Percentiles rank a stretch among this genome's conserved stretches.
phyloP scores from a whole-genome alignment of 805 yeast genomes.

The Myxozyma neglecta region DNA sequence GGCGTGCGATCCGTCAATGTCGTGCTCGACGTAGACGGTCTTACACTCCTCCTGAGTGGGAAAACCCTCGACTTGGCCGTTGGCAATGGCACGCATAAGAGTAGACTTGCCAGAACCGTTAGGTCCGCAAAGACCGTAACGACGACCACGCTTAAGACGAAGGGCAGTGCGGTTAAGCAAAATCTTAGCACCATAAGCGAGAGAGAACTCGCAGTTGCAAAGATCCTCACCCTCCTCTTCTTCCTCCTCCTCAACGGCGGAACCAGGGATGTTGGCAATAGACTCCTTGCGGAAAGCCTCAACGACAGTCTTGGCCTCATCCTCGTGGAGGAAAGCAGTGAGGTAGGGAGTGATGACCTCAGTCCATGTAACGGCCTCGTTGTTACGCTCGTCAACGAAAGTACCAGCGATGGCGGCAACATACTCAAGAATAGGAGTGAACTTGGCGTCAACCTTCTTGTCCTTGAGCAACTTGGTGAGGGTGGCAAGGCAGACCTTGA shows the following conservation, averaged over 20 bases:
- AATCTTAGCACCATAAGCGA: conserved; percentile 99
- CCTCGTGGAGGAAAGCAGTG: conserved; percentile 93
- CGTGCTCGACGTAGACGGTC: conserved; percentile 99
- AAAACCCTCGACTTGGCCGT: conserved; percentile 99
- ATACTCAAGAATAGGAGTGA: conserved; percentile 73
- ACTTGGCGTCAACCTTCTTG: conserved; percentile 65
- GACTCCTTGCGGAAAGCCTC: conserved; percentile 96
- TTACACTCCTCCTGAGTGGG: conserved; percentile 98
- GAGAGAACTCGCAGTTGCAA: conserved; percentile 99
- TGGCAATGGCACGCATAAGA: conserved; percentile 94
- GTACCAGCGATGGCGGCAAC: conserved; percentile 98
- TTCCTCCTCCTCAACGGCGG: conserved; percentile 85
- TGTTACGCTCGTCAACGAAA: conserved; percentile 95
- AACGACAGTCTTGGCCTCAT: conserved; percentile 82
- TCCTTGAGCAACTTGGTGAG: conserved; percentile 70
- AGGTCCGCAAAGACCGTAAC: conserved; percentile 99
- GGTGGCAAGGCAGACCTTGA: conserved; percentile 78
- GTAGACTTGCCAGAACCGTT: conserved; percentile 99
- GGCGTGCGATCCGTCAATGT: conserved; percentile 97
- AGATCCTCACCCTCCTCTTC: conserved; percentile 99
- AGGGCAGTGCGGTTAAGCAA: conserved; percentile 98
- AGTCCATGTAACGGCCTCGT: conserved; percentile 90
- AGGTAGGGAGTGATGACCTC: conserved; percentile 87
- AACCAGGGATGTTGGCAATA: conserved; percentile 96
- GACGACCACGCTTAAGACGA: conserved; percentile 97